Conservation (phyloP, 2,329 filamentous ascomycete genomes). For the Sphaerulina populicola region DNA sequence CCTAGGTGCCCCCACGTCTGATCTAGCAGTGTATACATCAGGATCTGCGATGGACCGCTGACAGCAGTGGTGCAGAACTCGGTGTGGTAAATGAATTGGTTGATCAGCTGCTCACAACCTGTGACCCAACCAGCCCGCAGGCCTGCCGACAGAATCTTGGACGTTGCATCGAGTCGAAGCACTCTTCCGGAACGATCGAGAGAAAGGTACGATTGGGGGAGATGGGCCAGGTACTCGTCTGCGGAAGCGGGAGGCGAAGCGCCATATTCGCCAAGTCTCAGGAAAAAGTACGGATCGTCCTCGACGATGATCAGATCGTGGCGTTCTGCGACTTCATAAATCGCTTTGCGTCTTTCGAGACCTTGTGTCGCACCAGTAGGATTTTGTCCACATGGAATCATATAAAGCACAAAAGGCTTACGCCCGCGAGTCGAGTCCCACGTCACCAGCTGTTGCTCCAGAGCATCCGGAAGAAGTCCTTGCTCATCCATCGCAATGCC, state of each 20-base stretch:
- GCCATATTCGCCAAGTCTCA: constrained; percentile 12
- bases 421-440: constrained; percentile 24
- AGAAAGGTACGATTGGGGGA: constrained; percentile 30
- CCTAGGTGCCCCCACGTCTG: constrained; percentile 30
- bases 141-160: constrained; percentile 32
- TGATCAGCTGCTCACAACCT: constrained; percentile 24
- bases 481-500: constrained; percentile 28
- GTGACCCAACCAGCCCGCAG: constrained; percentile 31
- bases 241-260: not conserved
- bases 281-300: constrained; percentile 30
- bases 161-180: constrained; percentile 29
- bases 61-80: constrained; percentile 22
- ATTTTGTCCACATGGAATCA: constrained; percentile 30
- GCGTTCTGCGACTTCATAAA: constrained; percentile 25
- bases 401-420: constrained; percentile 29
- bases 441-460: constrained; percentile 21
- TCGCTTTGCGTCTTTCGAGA: constrained; percentile 19
- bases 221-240: constrained; percentile 12
- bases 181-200: constrained; percentile 32
- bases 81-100: constrained; percentile 24
- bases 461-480: constrained; percentile 24
- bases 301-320: constrained; percentile 29
- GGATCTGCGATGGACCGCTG: constrained; percentile 29
- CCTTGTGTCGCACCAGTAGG: constrained; percentile 27
- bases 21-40: constrained; percentile 30